Evolutionary conservation across 768 basidiomycete genomes (phyloP).

Genomic region (Leccinum broughii): DNA sequence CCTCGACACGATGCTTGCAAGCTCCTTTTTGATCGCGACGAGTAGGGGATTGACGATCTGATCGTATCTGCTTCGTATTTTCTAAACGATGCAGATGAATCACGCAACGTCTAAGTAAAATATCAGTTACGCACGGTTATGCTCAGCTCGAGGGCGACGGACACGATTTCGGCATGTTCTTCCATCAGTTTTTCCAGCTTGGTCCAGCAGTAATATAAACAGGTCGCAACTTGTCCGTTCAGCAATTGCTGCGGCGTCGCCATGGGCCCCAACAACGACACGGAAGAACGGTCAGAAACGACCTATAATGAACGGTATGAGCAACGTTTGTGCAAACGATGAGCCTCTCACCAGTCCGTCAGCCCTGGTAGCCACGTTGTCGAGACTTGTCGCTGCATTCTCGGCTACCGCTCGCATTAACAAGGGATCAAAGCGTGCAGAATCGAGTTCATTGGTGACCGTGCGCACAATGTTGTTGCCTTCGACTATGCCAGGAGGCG

Average conservation of each 20-base stretch:
- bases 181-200: slow-evolving; percentile 26
- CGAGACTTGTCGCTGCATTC: slow-evolving; percentile 65
- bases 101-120: not conserved
- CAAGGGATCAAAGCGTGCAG: slow-evolving; percentile 66
- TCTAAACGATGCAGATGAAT: slow-evolving; percentile 13
- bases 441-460: slow-evolving; percentile 78
- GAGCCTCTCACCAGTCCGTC: slow-evolving; percentile 63
- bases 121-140: slow-evolving; percentile 50
- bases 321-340: not conserved
- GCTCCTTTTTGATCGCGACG: slow-evolving; percentile 74
- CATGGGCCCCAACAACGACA: slow-evolving; percentile 69
- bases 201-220: slow-evolving; percentile 41
- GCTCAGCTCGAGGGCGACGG: slow-evolving; percentile 51
- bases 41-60: slow-evolving; percentile 62
- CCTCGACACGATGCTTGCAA: slow-evolving; percentile 64
- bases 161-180: slow-evolving; percentile 41
- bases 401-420: slow-evolving; percentile 79
- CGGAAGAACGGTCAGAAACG: slow-evolving; percentile 69
- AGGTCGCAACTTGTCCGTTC: slow-evolving; percentile 79
- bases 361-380: slow-evolving; percentile 60
- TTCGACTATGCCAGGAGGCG: slow-evolving; percentile 73
- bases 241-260: slow-evolving; percentile 76
- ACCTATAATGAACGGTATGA: slow-evolving; percentile 43
- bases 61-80: slow-evolving; percentile 44
- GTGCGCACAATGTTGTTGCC: slow-evolving; percentile 75